Percentiles rank a stretch among this genome's conserved stretches.
These are phyloP conservation scores for Setaria viridis DNA, from an alignment of 202 grass and related monocot genomes.

Conservation along the genomic window DNA sequence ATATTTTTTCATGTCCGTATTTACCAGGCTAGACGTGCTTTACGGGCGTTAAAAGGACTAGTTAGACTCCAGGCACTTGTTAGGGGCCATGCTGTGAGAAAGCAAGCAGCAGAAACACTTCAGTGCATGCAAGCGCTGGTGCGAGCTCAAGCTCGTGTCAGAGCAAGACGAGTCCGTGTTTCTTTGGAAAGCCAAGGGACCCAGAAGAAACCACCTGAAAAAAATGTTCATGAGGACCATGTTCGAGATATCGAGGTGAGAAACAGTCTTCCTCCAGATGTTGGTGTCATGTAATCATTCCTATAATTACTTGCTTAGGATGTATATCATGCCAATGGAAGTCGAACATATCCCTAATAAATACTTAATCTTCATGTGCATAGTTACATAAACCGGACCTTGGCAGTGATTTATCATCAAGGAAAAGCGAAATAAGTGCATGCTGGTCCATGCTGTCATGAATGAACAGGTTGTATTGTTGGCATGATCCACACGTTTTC, in stretches of 20 bases:
- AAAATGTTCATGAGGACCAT: constrained; percentile 43
- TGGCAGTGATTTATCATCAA: neutral
- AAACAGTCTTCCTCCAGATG: constrained; percentile 21
- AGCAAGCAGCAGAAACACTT: constrained; percentile 84
- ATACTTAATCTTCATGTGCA: neutral
- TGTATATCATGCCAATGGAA: neutral
- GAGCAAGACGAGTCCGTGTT: constrained; percentile 72
- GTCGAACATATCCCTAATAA: neutral
- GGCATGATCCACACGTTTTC: neutral
- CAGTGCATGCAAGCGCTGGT: constrained; percentile 83
- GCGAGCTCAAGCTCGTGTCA: constrained; percentile 85
- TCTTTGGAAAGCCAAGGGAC: constrained; percentile 72
- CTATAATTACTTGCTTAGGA: neutral
- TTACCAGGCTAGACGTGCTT: constrained; percentile 72
- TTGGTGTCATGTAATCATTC: constrained; percentile 8
- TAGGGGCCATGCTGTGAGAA: constrained; percentile 82
- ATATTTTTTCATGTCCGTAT: constrained; percentile 20
- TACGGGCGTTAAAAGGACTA: constrained; percentile 78
- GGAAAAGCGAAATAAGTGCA: neutral
- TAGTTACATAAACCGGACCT: neutral
- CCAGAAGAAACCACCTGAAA: constrained; percentile 58
- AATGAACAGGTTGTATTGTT: constrained; percentile 3
- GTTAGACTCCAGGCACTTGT: constrained; percentile 81
- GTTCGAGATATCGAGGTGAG: constrained; percentile 68
- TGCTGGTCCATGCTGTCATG: neutral